These are phyloP conservation scores for Mesembryanthemum crystallinum DNA, from an alignment of 148 eudicot genomes.

Conservation along the genomic window DNA sequence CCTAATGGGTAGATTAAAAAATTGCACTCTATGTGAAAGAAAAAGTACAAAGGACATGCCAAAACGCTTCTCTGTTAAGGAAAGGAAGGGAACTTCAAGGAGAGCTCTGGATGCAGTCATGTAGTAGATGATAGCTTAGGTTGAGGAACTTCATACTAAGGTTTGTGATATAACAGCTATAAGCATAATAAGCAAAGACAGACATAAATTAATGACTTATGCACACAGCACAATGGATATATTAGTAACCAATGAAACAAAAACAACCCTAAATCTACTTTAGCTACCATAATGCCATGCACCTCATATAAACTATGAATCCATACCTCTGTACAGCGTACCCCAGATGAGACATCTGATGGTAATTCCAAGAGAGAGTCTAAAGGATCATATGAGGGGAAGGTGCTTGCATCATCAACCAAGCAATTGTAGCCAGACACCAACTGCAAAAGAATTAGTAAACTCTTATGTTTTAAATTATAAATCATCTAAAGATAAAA, in stretches of 20 bases:
- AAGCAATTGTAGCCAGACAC: constrained; percentile 6
- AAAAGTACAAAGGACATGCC: too few species aligned
- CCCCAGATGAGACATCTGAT: neutral
- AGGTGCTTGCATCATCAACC: constrained; percentile 14
- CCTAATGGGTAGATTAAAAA: too few species aligned
- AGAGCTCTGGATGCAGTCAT: too few species aligned
- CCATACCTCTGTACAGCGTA: constrained; percentile 25
- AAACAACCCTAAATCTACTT: neutral
- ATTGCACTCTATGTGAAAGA: too few species aligned
- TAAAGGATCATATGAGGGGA: constrained; percentile 21
- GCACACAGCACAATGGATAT: neutral
- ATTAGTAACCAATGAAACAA: neutral
- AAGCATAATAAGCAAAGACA: neutral
- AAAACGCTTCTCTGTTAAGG: too few species aligned
- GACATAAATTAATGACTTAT: neutral
- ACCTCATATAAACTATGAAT: neutral
- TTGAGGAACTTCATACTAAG: too few species aligned
- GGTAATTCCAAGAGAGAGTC: neutral
- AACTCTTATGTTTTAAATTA: neutral
- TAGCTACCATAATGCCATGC: neutral
- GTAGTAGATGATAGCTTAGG: too few species aligned
- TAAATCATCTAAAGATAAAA: neutral
- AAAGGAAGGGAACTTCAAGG: too few species aligned
- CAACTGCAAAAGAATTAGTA: neutral
- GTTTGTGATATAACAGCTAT: too few species aligned